Evolutionary conservation across 2,329 filamentous ascomycete species (phyloP), one percentile per base, ranked within the genome.

Genomic region (Arthroderma sp.): DNA sequence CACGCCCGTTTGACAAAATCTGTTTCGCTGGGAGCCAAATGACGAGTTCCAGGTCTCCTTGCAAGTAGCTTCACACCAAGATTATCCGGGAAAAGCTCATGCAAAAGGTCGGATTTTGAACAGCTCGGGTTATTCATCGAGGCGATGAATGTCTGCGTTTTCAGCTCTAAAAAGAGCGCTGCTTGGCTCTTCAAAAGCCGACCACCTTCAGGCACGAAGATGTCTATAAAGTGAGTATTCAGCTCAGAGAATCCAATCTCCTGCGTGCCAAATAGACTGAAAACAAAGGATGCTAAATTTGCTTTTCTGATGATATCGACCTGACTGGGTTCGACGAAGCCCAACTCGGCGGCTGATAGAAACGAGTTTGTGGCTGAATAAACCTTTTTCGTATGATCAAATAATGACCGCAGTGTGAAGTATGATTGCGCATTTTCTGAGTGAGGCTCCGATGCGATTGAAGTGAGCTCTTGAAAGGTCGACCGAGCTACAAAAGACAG

Each of bases 111-210:
- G 15, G 75, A 72, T 40, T 72, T 70, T 2, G 68, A 66, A 29
- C 68, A 70, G 44, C 77, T 71, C 36, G 70, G 71, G 53, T 71
- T 74, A 50, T 74, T 71, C 54, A 78, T 66, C 3, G 74, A 73
- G 3, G 75, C 76, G 45, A 81, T 76, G 53, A 79, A 81, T 9
- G 77, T 76, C 56, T 81, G 78, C 1, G 78, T 81, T 60, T 82
- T 82, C 11, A 82, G 61, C 49, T 81, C 77, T 9, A 81, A 66
- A 51, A 74, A 79, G 28, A 82, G 62, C 9, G 72, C 69, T 1
- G 74, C 75, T 52, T 80, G 76, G 48, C 72, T 74, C 52, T 78
- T 77, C 15, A 77, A 60, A 22, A 82, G 57, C 7, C 73, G 67
- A 33, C 69, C 70, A 27, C 75, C 74, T 44, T 77, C 70, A 0